These are phyloP conservation scores for Xerocomus potaroensis DNA, from an alignment of 768 basidiomycete species.

Conservation along the genomic window DNA sequence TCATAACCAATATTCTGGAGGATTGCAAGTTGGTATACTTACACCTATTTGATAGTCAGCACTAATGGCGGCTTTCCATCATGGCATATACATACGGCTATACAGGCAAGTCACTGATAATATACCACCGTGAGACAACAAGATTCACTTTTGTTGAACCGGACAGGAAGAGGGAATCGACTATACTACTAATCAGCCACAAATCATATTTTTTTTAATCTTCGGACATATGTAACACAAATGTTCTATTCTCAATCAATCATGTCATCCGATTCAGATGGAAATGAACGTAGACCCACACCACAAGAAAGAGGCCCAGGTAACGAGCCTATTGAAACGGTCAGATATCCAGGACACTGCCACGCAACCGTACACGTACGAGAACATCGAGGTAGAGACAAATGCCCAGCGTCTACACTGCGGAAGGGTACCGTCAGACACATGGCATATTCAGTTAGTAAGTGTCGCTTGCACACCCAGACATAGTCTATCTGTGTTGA, in stretches of 20 bases:
- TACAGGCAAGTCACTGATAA: neutral
- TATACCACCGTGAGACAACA: neutral
- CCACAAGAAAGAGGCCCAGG: neutral
- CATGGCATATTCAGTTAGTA: neutral
- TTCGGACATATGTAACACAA: neutral
- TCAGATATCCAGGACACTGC: neutral
- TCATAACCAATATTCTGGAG: neutral
- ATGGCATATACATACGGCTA: neutral
- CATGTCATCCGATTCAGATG: neutral
- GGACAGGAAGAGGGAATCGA: neutral
- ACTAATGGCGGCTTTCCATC: neutral
- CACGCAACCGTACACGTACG: neutral
- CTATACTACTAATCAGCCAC: neutral
- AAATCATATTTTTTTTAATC: neutral
- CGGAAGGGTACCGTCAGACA: neutral
- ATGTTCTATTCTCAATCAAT: neutral
- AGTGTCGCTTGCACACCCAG: neutral
- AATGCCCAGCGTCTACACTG: constrained; percentile 2
- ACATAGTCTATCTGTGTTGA: neutral
- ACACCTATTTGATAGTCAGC: constrained; percentile 1
- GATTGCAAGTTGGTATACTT: neutral
- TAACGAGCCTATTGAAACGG: neutral
- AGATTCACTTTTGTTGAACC: neutral
- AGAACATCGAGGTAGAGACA: constrained; percentile 2
- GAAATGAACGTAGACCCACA: neutral